Percentiles rank a stretch among this genome's conserved stretches.
These are phyloP conservation scores for Hydnomerulius pinastri DNA, from an alignment of 768 basidiomycete genomes.

Conservation along the genomic window DNA sequence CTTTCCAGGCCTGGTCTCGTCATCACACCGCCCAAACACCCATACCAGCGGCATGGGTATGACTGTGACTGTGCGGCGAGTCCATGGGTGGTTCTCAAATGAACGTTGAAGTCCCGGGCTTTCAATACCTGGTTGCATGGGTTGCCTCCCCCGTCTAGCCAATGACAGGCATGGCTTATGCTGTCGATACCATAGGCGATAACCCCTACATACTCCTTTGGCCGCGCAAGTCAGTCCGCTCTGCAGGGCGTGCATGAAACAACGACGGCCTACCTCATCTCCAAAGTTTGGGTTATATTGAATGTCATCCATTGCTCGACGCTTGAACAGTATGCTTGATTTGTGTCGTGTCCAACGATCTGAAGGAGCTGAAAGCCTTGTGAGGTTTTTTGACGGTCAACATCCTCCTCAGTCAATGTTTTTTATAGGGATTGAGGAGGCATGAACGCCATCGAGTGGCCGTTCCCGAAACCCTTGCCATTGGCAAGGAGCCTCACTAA, in stretches of 20 bases:
- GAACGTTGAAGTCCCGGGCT: not conserved
- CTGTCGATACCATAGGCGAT: not conserved
- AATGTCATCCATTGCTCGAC: not conserved
- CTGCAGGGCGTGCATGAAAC: not conserved
- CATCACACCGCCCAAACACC: conserved; percentile 3
- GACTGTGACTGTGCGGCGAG: not conserved
- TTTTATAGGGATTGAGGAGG: not conserved
- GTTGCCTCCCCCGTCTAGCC: not conserved
- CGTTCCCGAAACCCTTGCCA: not conserved
- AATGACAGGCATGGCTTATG: not conserved
- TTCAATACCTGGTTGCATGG: not conserved
- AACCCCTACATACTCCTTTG: conserved; percentile 7
- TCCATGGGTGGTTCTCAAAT: conserved; percentile 6
- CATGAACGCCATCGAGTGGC: not conserved
- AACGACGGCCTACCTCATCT: not conserved
- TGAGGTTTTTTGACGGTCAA: not conserved
- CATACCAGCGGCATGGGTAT: conserved; percentile 13
- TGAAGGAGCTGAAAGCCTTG: not conserved
- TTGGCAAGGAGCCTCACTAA: not conserved
- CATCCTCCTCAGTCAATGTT: not conserved
- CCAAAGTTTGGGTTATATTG: conserved; percentile 1
- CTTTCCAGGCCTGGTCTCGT: conserved; percentile 8
- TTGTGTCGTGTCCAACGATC: not conserved
- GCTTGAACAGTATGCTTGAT: not conserved
- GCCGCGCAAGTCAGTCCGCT: not conserved